These are phyloP conservation scores for Aschersonia sp. DNA, from an alignment of 2,329 filamentous ascomycete species.

Conservation along the genomic window DNA sequence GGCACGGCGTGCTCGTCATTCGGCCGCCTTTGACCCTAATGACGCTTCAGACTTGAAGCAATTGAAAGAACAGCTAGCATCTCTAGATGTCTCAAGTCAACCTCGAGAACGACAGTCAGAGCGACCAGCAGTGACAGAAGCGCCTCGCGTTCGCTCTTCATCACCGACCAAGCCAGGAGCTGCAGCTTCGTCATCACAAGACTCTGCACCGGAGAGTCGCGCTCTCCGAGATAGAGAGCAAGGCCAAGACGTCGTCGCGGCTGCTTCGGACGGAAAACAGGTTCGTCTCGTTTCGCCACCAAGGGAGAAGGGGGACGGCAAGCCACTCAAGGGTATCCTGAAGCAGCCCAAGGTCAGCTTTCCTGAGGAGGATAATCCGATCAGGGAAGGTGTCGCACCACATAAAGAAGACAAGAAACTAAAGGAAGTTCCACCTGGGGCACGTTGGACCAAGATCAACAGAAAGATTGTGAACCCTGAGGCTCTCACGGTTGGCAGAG, in stretches of 20 bases:
- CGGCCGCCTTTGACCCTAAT: slow-evolving; percentile 35
- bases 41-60: slow-evolving; percentile 34
- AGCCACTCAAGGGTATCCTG: slow-evolving; percentile 70
- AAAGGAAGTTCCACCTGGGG: slow-evolving; percentile 60
- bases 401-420: slow-evolving; percentile 69
- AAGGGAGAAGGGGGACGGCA: slow-evolving; percentile 45
- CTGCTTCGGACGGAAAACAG: slow-evolving; percentile 27
- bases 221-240: slow-evolving; percentile 17
- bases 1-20: slow-evolving; percentile 21
- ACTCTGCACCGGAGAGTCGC: not conserved
- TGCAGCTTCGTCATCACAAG: slow-evolving; percentile 5
- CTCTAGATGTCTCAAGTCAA: slow-evolving; percentile 17
- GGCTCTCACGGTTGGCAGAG: slow-evolving; percentile 72
- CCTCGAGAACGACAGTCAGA: slow-evolving; percentile 5
- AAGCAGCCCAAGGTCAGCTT: slow-evolving; percentile 73
- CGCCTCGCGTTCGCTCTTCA: slow-evolving; percentile 5
- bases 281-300: slow-evolving; percentile 65
- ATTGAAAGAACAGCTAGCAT: slow-evolving; percentile 34
- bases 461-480: slow-evolving; percentile 80
- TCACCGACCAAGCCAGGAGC: slow-evolving; percentile 8
- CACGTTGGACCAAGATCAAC: slow-evolving; percentile 88
- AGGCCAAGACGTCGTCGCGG: slow-evolving; percentile 24
- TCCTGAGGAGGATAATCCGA: slow-evolving; percentile 69
- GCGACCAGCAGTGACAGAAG: slow-evolving; percentile 1
- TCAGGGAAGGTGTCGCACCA: slow-evolving; percentile 85